Percentiles rank a stretch among this genome's conserved stretches.
Evolutionary conservation across 352 stramenopile species (phyloP).

Genomic region (Globisporangium nagaii): DNA sequence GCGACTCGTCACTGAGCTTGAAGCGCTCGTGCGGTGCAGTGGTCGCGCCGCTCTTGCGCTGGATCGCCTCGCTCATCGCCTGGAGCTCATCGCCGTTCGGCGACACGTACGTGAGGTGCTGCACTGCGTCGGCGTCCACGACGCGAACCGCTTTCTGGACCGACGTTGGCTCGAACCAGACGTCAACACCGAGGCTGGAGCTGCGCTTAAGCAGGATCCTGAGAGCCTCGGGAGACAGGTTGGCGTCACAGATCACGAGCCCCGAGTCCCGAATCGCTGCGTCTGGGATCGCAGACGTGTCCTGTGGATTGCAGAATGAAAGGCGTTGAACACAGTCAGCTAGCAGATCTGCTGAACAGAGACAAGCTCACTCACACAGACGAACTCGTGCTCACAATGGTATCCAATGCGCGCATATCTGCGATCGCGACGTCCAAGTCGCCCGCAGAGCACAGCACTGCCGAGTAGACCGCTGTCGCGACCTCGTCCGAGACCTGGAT

Average conservation of each 20-base stretch:
- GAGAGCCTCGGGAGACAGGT: slow-evolving; percentile 49
- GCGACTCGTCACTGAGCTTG: slow-evolving; percentile 37
- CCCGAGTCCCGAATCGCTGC: slow-evolving; percentile 40
- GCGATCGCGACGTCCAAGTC: slow-evolving; percentile 84
- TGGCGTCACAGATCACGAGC: slow-evolving; percentile 74
- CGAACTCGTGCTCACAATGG: slow-evolving; percentile 63
- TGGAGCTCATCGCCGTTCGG: slow-evolving; percentile 74
- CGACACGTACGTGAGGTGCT: slow-evolving; percentile 62
- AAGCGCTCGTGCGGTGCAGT: slow-evolving; percentile 35
- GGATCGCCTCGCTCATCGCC: slow-evolving; percentile 62
- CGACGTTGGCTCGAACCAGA: slow-evolving; percentile 85
- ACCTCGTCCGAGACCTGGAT: slow-evolving; percentile 45
- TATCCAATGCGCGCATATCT: slow-evolving; percentile 80
- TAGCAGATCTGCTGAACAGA: neutral
- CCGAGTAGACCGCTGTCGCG: slow-evolving; percentile 82
- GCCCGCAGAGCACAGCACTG: slow-evolving; percentile 63
- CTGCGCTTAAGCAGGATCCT: slow-evolving; percentile 42
- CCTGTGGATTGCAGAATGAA: slow-evolving; percentile 14
- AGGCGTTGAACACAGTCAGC: neutral
- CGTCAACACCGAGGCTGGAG: slow-evolving; percentile 27
- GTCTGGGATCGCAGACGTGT: slow-evolving; percentile 34
- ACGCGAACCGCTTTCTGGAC: slow-evolving; percentile 74
- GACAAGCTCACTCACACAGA: too few relatives aligned
- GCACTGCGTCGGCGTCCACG: slow-evolving; percentile 39
- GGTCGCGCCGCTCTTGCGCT: slow-evolving; percentile 16